These are phyloP conservation scores for Calvatia gigantea DNA, from an alignment of 768 basidiomycete genomes.

Conservation along the genomic window DNA sequence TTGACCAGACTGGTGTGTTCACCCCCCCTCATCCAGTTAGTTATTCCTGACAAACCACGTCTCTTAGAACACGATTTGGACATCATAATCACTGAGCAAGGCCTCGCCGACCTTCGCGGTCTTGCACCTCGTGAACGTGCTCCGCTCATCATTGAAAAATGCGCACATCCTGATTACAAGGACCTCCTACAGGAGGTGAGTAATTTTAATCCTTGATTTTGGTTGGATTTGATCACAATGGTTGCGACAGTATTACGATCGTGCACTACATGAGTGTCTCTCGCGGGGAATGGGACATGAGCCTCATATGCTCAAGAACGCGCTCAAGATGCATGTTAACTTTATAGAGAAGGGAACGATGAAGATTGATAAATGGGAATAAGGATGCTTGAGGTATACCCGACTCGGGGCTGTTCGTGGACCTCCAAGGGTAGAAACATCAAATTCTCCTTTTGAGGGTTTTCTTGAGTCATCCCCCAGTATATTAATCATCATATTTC, in stretches of 20 bases:
- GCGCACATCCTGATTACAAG: constrained; percentile 45
- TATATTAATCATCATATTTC: too few relatives aligned
- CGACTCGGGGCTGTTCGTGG: too few relatives aligned
- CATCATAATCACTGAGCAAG: constrained; percentile 46
- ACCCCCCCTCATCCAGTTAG: background rate
- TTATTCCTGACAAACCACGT: background rate
- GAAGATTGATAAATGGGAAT: constrained; percentile 39
- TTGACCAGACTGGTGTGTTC: constrained; percentile 43
- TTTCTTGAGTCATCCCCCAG: too few relatives aligned
- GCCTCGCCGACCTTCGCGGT: constrained; percentile 44
- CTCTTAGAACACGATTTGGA: constrained; percentile 43
- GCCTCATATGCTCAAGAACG: constrained; percentile 44
- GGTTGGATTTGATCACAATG: background rate
- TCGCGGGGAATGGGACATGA: constrained; percentile 41
- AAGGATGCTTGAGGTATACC: background rate
- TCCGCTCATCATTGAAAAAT: constrained; percentile 42
- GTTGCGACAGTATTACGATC: constrained; percentile 36
- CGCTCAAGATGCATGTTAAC: constrained; percentile 32
- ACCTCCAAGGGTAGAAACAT: too few relatives aligned
- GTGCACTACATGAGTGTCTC: constrained; percentile 39
- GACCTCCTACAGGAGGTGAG: constrained; percentile 36
- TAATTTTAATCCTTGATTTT: constrained; percentile 7
- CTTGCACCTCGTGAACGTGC: constrained; percentile 44
- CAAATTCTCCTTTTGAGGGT: too few relatives aligned
- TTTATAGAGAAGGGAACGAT: constrained; percentile 35